Conservation (phyloP, 352 stramenopile genomes). For the Phytopythium litorale region DNA sequence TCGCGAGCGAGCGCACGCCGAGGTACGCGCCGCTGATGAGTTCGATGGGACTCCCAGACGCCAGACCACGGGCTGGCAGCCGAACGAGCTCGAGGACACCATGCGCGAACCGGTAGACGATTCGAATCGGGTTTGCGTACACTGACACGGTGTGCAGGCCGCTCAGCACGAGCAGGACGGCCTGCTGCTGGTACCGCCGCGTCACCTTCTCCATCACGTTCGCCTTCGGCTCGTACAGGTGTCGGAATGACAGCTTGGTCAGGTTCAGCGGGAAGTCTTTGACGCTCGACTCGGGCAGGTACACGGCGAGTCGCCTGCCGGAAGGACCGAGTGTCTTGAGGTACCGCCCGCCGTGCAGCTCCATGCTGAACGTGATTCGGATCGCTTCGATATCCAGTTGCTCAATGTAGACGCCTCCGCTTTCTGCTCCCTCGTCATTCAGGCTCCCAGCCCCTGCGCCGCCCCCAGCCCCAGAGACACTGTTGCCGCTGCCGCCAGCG, state of each 20-base stretch:
- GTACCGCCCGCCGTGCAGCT: slow-evolving; percentile 79
- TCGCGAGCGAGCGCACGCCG: slow-evolving; percentile 77
- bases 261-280: slow-evolving; percentile 87
- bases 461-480: slow-evolving; percentile 1
- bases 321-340: slow-evolving; percentile 82
- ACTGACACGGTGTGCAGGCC: slow-evolving; percentile 84
- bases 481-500: slow-evolving; percentile 10
- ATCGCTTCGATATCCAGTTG: slow-evolving; percentile 83
- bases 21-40: slow-evolving; percentile 81
- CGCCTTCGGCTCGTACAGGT: slow-evolving; percentile 77
- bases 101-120: slow-evolving; percentile 82
- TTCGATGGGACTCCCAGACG: slow-evolving; percentile 79
- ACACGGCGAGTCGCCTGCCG: slow-evolving; percentile 66
- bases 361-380: slow-evolving; percentile 84
- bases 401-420: slow-evolving; percentile 83
- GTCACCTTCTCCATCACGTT: slow-evolving; percentile 76
- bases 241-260: slow-evolving; percentile 74
- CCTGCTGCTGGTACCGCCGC: slow-evolving; percentile 81
- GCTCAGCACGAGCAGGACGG: slow-evolving; percentile 79
- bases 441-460: not conserved
- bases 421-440: slow-evolving; percentile 24
- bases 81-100: slow-evolving; percentile 79
- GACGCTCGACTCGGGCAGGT: slow-evolving; percentile 87
- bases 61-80: slow-evolving; percentile 69
- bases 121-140: slow-evolving; percentile 86